Base-by-base conservation (phyloP, 768 basidiomycete genomes). In the Vishniacozyma victoriae region DNA sequence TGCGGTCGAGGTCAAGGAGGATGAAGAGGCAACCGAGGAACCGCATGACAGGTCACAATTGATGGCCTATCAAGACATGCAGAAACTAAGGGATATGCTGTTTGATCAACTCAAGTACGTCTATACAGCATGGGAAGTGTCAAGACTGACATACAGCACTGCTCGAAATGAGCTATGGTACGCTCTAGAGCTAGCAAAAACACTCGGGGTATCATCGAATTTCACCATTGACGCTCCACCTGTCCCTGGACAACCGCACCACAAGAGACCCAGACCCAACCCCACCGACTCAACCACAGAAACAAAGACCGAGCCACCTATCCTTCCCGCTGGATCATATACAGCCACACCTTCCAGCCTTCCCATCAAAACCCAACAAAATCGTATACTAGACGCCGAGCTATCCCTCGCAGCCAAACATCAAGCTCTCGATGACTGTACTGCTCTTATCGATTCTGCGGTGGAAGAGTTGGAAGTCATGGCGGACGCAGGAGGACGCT, bases 161-260 rank as follows among this genome's bases (percentile, higher is more conserved):
- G 60, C 62, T 14, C 57, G 66, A 5, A 68, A 68, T 35, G 66
- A 68, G 49, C 49, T 68, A 6, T 68, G 66, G 66, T 64, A 54
- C 22, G 55, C 55, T 2, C 50, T 64, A 11, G 66, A 68, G 45
- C 50, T 68, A 1, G 62, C 59, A 35, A 64, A 64, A 29, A 68
- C 62, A 3, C 60, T 68, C 14, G 37, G 50, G 3, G 31, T 35
- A 7, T 64, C 66, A 3, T 40, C 57, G 0, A 25, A 26, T 4
- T 64, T 44, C 44, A 52, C 57, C 20, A 41, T 27, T 23, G 31
- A 62, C 25, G 55, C 50, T 13, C 64, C 61, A 3, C 31, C 43
- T 20, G 19, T 39, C 5, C 47, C 52, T 11, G 25, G 26, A 14
- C 48, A 57, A 14, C 16, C 37, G 1, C 14, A 44, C 19, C 16